Conservation (phyloP, 108 stramenopile species). For the Mediolabrus comicus region DNA sequence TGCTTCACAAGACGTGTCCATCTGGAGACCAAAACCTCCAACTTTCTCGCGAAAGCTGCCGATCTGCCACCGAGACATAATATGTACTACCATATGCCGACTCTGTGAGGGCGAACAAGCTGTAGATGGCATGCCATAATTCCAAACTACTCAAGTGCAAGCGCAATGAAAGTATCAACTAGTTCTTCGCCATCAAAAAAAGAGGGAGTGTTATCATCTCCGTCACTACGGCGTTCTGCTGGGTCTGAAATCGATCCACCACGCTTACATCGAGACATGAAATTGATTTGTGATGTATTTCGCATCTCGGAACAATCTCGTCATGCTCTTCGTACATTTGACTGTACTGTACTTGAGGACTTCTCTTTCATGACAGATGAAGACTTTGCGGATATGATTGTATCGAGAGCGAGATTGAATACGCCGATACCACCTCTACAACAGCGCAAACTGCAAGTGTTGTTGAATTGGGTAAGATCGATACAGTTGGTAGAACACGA, state of each 20-base stretch:
- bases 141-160: too few relatives aligned
- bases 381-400: slow-evolving; percentile 21
- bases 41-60: too few relatives aligned
- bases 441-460: slow-evolving; percentile 16
- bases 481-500: background rate
- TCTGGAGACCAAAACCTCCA: too few relatives aligned
- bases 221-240: background rate
- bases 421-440: slow-evolving; percentile 21
- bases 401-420: slow-evolving; percentile 6
- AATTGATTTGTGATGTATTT: slow-evolving; percentile 13
- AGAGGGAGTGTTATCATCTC: background rate
- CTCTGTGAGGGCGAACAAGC: background rate
- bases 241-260: slow-evolving; percentile 14
- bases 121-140: slow-evolving; percentile 15
- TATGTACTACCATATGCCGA: too few relatives aligned
- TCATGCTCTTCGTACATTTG: slow-evolving; percentile 18
- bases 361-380: slow-evolving; percentile 24
- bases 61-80: too few relatives aligned
- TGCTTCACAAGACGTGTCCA: too few relatives aligned
- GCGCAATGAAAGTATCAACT: too few relatives aligned
- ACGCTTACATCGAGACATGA: slow-evolving; percentile 20
- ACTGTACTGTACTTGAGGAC: slow-evolving; percentile 18
- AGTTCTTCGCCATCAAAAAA: background rate
- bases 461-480: slow-evolving; percentile 15
- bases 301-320: slow-evolving; percentile 20